A percentile compares a stretch with the other conserved stretches of the same genome.
Conservation (phyloP, 2,329 filamentous ascomycete genomes). For the Colletotrichum sp. region DNA sequence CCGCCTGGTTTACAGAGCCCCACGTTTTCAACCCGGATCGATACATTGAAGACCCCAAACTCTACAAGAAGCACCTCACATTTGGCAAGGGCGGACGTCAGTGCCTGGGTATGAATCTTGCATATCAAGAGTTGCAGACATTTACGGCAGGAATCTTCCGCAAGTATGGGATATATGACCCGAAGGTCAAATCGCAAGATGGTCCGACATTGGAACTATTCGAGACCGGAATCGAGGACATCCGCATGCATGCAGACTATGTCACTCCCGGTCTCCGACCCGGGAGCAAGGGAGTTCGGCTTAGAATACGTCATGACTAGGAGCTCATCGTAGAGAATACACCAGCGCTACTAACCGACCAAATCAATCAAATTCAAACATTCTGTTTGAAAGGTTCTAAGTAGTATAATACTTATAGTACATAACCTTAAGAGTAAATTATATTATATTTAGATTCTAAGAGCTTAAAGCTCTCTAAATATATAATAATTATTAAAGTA, state of each 20-base stretch:
- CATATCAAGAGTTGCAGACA: neutral
- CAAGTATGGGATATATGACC: neutral
- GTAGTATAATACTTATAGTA: no score
- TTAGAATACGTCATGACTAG: neutral
- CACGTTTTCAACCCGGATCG: neutral
- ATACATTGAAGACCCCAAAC: neutral
- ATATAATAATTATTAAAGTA: no score
- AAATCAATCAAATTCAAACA: no score
- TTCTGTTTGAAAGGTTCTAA: no score
- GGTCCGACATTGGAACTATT: neutral
- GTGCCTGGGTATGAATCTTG: neutral
- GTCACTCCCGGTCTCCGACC: neutral
- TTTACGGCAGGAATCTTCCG: neutral
- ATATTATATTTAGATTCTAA: no score
- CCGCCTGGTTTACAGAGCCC: neutral
- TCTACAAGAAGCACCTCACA: neutral
- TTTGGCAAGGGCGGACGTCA: neutral
- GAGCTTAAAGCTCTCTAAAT: no score
- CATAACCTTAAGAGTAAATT: no score
- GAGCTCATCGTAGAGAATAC: rapidly evolving
- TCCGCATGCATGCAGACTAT: neutral
- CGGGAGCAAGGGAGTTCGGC: neutral
- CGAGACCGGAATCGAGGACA: neutral
- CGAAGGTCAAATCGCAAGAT: neutral
- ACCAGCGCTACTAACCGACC: no score